Percentiles rank a stretch among this genome's conserved stretches.
Evolutionary conservation across 768 basidiomycete genomes (phyloP).

Genomic region (Podaxis sp.): DNA sequence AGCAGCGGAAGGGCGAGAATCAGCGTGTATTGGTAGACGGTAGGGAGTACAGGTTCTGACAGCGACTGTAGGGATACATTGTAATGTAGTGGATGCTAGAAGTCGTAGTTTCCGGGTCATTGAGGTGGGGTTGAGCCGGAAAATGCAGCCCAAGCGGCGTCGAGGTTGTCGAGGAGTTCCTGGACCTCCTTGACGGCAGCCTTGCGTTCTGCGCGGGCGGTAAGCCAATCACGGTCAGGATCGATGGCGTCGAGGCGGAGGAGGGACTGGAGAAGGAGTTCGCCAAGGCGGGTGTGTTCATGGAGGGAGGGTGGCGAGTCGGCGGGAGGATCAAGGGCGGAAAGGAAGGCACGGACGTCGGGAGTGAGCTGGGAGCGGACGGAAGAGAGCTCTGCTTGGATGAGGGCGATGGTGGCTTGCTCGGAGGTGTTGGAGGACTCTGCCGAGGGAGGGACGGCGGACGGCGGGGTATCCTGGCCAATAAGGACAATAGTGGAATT

Average conservation of each 20-base stretch:
- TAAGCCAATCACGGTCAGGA: constrained; percentile 72
- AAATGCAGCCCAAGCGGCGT: constrained; percentile 59
- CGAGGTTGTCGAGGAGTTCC: constrained; percentile 74
- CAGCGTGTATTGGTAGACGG: neutral
- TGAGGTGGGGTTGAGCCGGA: constrained; percentile 26
- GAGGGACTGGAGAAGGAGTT: constrained; percentile 84
- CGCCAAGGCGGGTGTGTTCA: constrained; percentile 63
- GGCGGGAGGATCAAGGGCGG: constrained; percentile 18
- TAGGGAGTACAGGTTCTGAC: neutral
- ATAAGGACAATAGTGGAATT: constrained; percentile 74
- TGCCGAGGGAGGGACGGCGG: constrained; percentile 21
- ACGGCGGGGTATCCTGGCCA: constrained; percentile 32
- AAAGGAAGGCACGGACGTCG: constrained; percentile 56
- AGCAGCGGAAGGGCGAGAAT: neutral
- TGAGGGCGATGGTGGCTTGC: constrained; percentile 48
- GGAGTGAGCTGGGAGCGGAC: constrained; percentile 58
- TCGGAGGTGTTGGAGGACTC: constrained; percentile 40
- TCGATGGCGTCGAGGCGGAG: constrained; percentile 82
- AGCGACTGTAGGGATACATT: neutral
- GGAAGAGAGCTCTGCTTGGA: constrained; percentile 52
- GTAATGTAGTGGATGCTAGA: neutral
- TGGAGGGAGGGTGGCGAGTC: constrained; percentile 22
- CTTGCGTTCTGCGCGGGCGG: constrained; percentile 80
- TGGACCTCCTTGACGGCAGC: constrained; percentile 87
- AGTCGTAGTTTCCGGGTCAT: constrained; percentile 25